Conservation (phyloP, 2,329 filamentous ascomycete species). For the Aureobasidium namibiae region DNA sequence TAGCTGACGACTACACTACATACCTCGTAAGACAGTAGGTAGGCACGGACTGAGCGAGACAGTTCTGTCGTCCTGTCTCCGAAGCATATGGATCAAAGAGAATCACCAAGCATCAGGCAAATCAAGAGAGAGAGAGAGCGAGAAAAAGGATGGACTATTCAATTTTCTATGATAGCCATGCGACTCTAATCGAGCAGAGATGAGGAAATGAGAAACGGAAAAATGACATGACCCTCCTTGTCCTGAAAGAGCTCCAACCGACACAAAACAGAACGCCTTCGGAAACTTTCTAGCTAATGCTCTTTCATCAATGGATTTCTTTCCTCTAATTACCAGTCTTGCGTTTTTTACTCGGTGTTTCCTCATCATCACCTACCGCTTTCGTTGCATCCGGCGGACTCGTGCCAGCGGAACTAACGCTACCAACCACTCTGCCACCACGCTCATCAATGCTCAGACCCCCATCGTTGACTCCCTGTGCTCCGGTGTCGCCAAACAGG, state of each 20-base stretch:
- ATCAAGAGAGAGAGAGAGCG: not conserved
- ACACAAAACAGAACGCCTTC: no score
- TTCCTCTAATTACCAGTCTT: not conserved
- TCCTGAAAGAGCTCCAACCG: no score
- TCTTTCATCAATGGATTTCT: no score
- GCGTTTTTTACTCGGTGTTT: slow-evolving; percentile 20
- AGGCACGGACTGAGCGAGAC: no score
- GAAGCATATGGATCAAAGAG: no score
- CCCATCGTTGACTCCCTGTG: not conserved
- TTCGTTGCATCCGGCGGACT: slow-evolving; percentile 22
- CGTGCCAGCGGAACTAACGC: slow-evolving; percentile 32
- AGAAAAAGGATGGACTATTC: not conserved
- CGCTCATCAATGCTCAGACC: slow-evolving; percentile 12
- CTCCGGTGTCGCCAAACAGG: slow-evolving; percentile 14
- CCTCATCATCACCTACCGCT: slow-evolving; percentile 16
- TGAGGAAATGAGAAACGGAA: not conserved
- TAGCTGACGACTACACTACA: no score
- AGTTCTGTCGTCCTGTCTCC: no score
- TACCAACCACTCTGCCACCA: slow-evolving; percentile 30
- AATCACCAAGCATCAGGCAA: no score
- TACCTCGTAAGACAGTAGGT: no score
- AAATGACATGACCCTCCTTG: not conserved
- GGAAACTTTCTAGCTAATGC: not conserved
- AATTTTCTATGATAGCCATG: not conserved
- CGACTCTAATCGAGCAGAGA: not conserved